Conservation (phyloP, 495 filamentous ascomycete genomes). For the Neurospora sp. region DNA sequence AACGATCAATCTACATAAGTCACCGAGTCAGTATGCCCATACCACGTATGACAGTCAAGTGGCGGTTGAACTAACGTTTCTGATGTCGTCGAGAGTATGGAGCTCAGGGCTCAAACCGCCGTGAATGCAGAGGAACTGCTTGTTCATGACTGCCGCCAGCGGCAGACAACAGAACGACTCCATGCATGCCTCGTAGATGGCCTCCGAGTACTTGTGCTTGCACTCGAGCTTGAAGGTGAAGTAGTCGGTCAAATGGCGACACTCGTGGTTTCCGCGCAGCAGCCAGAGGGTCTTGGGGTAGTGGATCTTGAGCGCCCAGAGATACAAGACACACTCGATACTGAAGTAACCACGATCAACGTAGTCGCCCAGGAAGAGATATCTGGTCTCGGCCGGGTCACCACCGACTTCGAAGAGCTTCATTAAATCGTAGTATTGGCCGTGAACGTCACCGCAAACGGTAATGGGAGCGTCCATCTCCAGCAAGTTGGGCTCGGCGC, state of each 20-base stretch:
- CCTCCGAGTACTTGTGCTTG: slow-evolving; percentile 97
- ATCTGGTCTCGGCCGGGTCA: slow-evolving; percentile 89
- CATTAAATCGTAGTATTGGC: slow-evolving; percentile 98
- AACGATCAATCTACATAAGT: slow-evolving; percentile 74
- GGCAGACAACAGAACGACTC: slow-evolving; percentile 94
- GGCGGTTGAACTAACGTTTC: slow-evolving; percentile 49
- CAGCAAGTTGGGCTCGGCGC: slow-evolving; percentile 82
- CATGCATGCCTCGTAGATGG: slow-evolving; percentile 95
- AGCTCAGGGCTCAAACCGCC: slow-evolving; percentile 92
- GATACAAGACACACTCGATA: slow-evolving; percentile 96
- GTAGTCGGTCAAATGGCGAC: slow-evolving; percentile 96
- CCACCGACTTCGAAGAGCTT: slow-evolving; percentile 98
- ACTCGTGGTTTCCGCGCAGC: slow-evolving; percentile 95
- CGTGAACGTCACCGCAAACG: slow-evolving; percentile 97
- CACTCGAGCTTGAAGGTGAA: slow-evolving; percentile 99
- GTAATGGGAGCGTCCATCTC: slow-evolving; percentile 99
- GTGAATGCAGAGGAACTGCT: slow-evolving; percentile 98
- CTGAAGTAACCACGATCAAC: slow-evolving; percentile 98
- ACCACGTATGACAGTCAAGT: background rate
- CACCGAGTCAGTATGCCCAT: slow-evolving; percentile 5
- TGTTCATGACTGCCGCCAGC: slow-evolving; percentile 97
- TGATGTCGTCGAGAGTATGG: slow-evolving; percentile 89
- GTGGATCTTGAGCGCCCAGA: slow-evolving; percentile 98
- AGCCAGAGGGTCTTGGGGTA: slow-evolving; percentile 97
- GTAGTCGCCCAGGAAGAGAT: slow-evolving; percentile 95